Percentiles rank a stretch among this genome's conserved stretches.
phyloP scores from a whole-genome alignment of 2,329 filamentous ascomycete species.

The Epichloe sp. region DNA sequence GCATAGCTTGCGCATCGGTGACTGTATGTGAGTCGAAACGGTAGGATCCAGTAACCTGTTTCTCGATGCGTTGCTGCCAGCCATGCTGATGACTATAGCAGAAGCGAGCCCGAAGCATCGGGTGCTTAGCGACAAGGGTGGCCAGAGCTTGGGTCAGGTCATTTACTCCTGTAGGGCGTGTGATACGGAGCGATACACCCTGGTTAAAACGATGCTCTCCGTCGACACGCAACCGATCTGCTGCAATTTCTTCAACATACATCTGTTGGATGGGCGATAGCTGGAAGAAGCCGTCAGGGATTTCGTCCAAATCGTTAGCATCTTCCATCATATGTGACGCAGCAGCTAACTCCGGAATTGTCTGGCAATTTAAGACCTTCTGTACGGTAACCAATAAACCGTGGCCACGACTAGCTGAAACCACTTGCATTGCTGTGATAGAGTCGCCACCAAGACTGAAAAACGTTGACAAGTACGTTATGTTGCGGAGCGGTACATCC shows the following conservation, averaged over 20 bases:
- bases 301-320: too few relatives aligned
- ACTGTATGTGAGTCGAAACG: too few relatives aligned
- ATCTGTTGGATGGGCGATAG: too few relatives aligned
- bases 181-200: constrained; percentile 23
- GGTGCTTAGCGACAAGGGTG: constrained; percentile 17
- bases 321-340: too few relatives aligned
- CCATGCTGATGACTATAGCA: background rate
- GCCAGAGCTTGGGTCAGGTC: constrained; percentile 9
- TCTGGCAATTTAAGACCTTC: constrained; percentile 15
- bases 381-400: constrained; percentile 18
- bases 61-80: constrained; percentile 14
- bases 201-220: constrained; percentile 30
- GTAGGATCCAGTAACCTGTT: background rate
- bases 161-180: too few relatives aligned
- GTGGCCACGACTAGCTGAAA: constrained; percentile 23
- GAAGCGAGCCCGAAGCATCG: constrained; percentile 25
- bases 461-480: too few relatives aligned
- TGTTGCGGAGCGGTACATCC: too few relatives aligned
- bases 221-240: too few relatives aligned
- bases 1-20: too few relatives aligned
- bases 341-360: too few relatives aligned
- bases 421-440: constrained; percentile 28
- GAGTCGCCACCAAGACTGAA: constrained; percentile 18
- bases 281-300: too few relatives aligned
- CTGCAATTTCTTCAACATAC: too few relatives aligned